Evolutionary conservation across 352 stramenopile species (phyloP).

Genomic region (Globisporangium heterothallicum): DNA sequence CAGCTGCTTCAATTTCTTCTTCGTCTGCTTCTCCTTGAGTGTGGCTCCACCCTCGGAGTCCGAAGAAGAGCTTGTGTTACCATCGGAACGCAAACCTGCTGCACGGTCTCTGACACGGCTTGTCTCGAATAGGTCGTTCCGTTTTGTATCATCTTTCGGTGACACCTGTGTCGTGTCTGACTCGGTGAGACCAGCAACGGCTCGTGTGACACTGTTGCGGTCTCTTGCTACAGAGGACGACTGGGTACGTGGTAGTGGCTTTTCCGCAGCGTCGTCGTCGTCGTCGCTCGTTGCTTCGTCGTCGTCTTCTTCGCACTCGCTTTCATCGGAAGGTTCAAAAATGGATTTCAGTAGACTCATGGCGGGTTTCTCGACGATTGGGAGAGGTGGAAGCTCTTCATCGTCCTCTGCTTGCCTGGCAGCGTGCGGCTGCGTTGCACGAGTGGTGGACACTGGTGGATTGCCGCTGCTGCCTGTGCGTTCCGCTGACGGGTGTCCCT

Average conservation of each 20-base stretch:
- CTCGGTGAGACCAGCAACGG: too few species aligned
- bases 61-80: conserved; percentile 8
- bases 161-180: neutral
- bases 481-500: too few species aligned
- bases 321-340: conserved; percentile 75
- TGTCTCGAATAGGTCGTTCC: neutral
- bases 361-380: conserved; percentile 34
- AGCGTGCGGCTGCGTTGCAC: neutral
- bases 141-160: conserved; percentile 8
- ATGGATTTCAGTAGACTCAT: conserved; percentile 68
- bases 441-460: neutral
- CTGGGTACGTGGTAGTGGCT: neutral
- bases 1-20: neutral
- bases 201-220: conserved; percentile 7
- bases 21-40: neutral
- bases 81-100: conserved; percentile 2
- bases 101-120: conserved; percentile 3
- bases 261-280: conserved; percentile 8
- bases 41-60: neutral
- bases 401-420: conserved; percentile 1
- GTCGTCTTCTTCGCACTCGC: conserved; percentile 29
- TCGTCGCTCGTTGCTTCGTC: conserved; percentile 22
- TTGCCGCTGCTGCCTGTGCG: neutral
- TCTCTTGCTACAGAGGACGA: neutral
- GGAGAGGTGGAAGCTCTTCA: conserved; percentile 32